phyloP scores from a whole-genome alignment of 495 filamentous ascomycete species.

The Daldinia decipiens region DNA sequence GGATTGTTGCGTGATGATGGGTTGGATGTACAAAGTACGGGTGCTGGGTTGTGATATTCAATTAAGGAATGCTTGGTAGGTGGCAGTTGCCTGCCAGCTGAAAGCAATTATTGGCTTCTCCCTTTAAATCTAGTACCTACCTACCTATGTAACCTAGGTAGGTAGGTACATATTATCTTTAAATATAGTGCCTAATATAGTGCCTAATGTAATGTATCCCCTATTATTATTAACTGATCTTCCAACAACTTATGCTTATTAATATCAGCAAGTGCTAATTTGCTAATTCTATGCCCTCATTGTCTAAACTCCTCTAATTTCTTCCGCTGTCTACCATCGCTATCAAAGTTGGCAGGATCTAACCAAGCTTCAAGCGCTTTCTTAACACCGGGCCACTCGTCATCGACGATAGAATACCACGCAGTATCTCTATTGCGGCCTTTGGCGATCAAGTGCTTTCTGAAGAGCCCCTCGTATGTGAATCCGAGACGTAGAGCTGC shows the following conservation, averaged over 20 bases:
- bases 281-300: neutral
- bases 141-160: no score
- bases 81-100: constrained; percentile 8
- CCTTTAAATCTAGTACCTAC: neutral
- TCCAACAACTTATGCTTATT: no score
- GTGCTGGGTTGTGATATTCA: neutral
- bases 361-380: constrained; percentile 61
- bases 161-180: no score
- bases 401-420: constrained; percentile 63
- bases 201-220: no score
- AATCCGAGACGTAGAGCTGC: constrained; percentile 66
- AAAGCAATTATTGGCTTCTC: neutral
- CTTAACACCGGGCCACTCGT: constrained; percentile 60
- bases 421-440: constrained; percentile 65
- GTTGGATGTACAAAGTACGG: neutral
- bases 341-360: constrained; percentile 58
- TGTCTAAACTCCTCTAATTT: constrained; percentile 48
- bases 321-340: constrained; percentile 55
- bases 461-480: constrained; percentile 62
- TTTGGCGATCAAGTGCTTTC: constrained; percentile 67
- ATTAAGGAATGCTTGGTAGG: neutral
- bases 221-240: neutral
- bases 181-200: no score
- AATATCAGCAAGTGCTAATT: no score
- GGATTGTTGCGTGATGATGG: constrained; percentile 5